Evolutionary conservation across 495 filamentous ascomycete species (phyloP), one percentile per base, ranked within the genome.

Genomic region (Penicillium bialowiezense): DNA sequence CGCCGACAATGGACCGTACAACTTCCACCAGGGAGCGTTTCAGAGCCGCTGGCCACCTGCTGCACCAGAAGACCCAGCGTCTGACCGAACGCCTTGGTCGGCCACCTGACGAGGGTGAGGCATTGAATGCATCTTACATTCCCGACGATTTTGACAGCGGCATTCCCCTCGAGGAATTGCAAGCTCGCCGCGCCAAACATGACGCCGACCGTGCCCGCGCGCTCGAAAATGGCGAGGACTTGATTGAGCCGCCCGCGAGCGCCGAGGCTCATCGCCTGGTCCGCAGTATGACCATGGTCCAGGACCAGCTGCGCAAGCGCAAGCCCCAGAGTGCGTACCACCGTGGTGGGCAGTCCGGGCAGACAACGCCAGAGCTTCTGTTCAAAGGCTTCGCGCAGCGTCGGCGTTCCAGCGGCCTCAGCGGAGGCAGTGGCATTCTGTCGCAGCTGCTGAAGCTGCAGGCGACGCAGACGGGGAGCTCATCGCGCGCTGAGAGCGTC

Each of bases 181-280:
- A 43, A 42, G 67, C 50, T 14, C 59, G 50, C 3, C 61, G 50
- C 3, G 56, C 55, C 4, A 52, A 39, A 0, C 52, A 55, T 13
- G 58, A 64, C 31, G 53, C 60, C 18, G 58, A 65, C 48, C 41
- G 42, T 20, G 17, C 51, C 12, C 54, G 47, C 2, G 32, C 47
- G 6, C 24, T 61, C 24, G 58, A 65, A 21, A 51, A 20, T 0
- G 60, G 63, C 7, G 56, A 63, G n/a, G 32, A 58, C 12, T 43
- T 53, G 6, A 32, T 38, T 14, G 54, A 63, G 37, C 54, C 64
- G 3, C 48, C 64, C 1, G 57, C 69, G 7, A 68, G 65, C 33
- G 60, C 69, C 0, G 72, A 73, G 49, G 72, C 70, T 3, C 70
- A 75, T 58, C 69, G 70, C 28, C 63, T 72, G 3, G 69, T 75